A percentile compares a stretch with the other conserved stretches of the same genome.
Evolutionary conservation across 352 stramenopile species (phyloP).

Genomic region (Phytophthora ramorum): DNA sequence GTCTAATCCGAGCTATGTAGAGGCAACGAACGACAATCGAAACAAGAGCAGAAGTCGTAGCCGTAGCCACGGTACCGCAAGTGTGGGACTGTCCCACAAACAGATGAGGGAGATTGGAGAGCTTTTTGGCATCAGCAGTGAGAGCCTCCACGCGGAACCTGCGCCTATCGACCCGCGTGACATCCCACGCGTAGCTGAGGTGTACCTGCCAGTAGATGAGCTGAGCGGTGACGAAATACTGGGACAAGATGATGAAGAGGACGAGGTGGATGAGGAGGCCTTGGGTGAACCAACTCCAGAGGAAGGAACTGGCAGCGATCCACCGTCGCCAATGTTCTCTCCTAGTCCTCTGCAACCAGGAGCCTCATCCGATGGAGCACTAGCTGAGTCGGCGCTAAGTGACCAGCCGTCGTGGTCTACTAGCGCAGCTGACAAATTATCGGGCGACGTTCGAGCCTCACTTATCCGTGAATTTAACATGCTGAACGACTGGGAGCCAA

Average conservation of each 20-base stretch:
- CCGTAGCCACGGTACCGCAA: slow-evolving; percentile 25
- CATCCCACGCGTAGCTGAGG: slow-evolving; percentile 41
- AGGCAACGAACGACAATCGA: slow-evolving; percentile 19
- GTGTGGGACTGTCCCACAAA: slow-evolving; percentile 43
- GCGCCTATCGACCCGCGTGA: slow-evolving; percentile 28
- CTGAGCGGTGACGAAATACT: slow-evolving; percentile 33
- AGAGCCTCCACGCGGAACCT: slow-evolving; percentile 19
- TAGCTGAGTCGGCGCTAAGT: slow-evolving; percentile 14
- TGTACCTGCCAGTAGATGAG: slow-evolving; percentile 39
- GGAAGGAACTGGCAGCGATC: slow-evolving; percentile 8
- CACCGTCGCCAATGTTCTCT: slow-evolving; percentile 39
- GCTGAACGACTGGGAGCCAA: slow-evolving; percentile 45
- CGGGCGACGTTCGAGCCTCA: slow-evolving; percentile 20
- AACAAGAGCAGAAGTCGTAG: slow-evolving; percentile 37
- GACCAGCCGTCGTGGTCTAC: slow-evolving; percentile 22
- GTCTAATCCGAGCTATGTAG: slow-evolving; percentile 19
- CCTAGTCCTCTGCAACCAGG: slow-evolving; percentile 9
- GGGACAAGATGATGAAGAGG: slow-evolving; percentile 21
- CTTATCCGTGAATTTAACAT: slow-evolving; percentile 51
- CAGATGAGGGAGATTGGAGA: slow-evolving; percentile 61
- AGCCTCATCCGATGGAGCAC: slow-evolving; percentile 3
- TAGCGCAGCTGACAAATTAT: slow-evolving; percentile 1
- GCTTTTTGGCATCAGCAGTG: slow-evolving; percentile 53
- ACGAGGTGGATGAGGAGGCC: slow-evolving; percentile 15
- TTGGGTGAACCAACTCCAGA: slow-evolving; percentile 9